A percentile compares a stretch with the other conserved stretches of the same genome.
These are phyloP conservation scores for Botrytis fabae DNA, from an alignment of 2,329 filamentous ascomycete species.

Conservation along the genomic window DNA sequence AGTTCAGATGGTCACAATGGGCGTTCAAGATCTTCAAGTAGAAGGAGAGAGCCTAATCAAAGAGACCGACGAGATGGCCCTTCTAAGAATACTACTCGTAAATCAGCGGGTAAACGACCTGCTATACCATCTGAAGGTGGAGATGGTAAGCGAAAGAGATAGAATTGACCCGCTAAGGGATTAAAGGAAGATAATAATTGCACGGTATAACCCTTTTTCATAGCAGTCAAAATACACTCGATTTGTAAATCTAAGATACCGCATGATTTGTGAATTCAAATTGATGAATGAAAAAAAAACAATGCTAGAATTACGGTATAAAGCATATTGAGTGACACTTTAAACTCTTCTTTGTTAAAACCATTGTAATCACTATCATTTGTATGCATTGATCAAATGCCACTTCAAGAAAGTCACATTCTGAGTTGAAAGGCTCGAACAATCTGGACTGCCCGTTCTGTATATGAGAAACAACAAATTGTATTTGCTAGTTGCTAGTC, in stretches of 20 bases:
- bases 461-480: not conserved
- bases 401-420: not conserved
- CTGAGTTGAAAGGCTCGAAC: not conserved
- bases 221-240: not conserved
- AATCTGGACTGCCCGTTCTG: not conserved
- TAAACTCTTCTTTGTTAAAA: rapidly evolving
- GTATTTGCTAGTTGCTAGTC: not conserved
- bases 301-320: not conserved
- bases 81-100: not conserved
- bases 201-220: not conserved
- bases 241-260: not conserved
- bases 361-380: too few relatives aligned
- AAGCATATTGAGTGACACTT: rapidly evolving
- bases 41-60: not conserved
- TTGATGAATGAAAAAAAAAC: not conserved
- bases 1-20: not conserved
- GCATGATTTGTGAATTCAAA: not conserved
- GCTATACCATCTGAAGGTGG: not conserved
- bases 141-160: not conserved
- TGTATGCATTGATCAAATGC: not conserved
- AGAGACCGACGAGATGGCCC: not conserved
- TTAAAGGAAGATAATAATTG: not conserved
- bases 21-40: not conserved
- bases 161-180: not conserved
- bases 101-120: not conserved